Base-by-base conservation (phyloP, 1,139 yeast genomes). In the Yamadazyma sp. region DNA sequence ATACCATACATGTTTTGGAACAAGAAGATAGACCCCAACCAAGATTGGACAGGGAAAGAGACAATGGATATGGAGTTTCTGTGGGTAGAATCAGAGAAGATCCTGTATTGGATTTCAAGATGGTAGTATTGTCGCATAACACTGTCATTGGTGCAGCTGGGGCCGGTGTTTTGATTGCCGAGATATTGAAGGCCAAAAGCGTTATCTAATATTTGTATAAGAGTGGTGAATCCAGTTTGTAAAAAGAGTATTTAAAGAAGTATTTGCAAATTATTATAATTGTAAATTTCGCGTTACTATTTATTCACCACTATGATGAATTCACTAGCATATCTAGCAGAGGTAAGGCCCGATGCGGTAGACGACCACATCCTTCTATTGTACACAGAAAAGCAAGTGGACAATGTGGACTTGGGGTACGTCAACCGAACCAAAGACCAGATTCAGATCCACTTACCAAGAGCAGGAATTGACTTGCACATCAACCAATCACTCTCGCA, bases 121-220 rank as follows among this genome's bases (percentile, higher is more conserved):
- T 92, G 90, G 96, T 92, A 42, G 94, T 89, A 22, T 73, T 92
- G 51, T 89, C 97, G 18, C 99, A 92, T 67, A 92, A 92, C 73
- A 92, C 99, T 41, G 79, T 92, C 53, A 86, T 92, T 51, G 99
- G 99, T 57, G 99, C 98, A 54, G 99, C 99, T 22, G 99, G 99
- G 57, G 86, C 97, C n/a, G 98, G 98, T 62, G 76, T 92, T 45
- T 80, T 92, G 62, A 92, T 94, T 63, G 98, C 96, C 35, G 99
- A 92, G 68, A 74, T 88, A 44, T 76, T 92, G 54, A 67, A 77
- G 46, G 92, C 92, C 40, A 88, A 85, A 70, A 75, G 79, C 42
- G 68, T 88, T 54, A 77, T 90, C 51, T 89, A 75, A 37, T 13
- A 27, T 14, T 20, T 23, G 25, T n/a, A 20, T 11, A n/a, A n/a